Percentiles rank a stretch among this genome's conserved stretches.
Conservation (phyloP, 2,329 filamentous ascomycete species). For the Colletotrichum sp. region DNA sequence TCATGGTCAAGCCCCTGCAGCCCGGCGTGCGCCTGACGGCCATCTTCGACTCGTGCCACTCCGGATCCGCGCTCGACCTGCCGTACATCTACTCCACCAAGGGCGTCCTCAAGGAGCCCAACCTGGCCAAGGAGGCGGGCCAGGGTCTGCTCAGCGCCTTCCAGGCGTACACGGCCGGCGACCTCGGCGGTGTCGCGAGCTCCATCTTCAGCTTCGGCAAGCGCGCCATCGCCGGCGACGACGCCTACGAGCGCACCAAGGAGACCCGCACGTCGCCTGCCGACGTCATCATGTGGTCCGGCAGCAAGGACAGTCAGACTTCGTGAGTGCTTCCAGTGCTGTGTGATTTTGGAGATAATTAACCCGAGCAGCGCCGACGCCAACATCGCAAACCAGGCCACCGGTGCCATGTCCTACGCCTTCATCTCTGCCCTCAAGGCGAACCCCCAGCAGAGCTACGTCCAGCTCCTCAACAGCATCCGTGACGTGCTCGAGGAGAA, state of each 20-base stretch:
- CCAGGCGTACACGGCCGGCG: slow-evolving; percentile 80
- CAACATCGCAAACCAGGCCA: slow-evolving; percentile 85
- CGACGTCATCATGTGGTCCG: slow-evolving; percentile 98
- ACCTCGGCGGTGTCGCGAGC: slow-evolving; percentile 80
- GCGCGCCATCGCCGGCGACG: slow-evolving; percentile 76
- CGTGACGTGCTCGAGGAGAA: slow-evolving; percentile 86
- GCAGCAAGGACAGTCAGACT: slow-evolving; percentile 94
- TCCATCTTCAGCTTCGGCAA: slow-evolving; percentile 87
- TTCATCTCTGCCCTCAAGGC: slow-evolving; percentile 92
- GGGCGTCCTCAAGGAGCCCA: slow-evolving; percentile 81
- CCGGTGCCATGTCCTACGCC: slow-evolving; percentile 97
- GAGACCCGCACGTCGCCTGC: slow-evolving; percentile 92
- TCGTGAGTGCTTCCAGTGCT: slow-evolving; percentile 52
- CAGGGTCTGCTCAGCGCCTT: slow-evolving; percentile 75
- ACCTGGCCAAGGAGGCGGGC: slow-evolving; percentile 80
- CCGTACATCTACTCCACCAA: slow-evolving; percentile 84
- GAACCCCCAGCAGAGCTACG: slow-evolving; percentile 95
- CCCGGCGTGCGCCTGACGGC: slow-evolving; percentile 85
- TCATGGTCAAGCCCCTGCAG: slow-evolving; percentile 77
- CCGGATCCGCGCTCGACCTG: slow-evolving; percentile 77
- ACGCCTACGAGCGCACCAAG: slow-evolving; percentile 79
- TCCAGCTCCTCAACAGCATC: slow-evolving; percentile 93
- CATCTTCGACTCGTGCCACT: slow-evolving; percentile 85
- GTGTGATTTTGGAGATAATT: background rate
- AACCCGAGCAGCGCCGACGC: slow-evolving; percentile 75